phyloP scores from a whole-genome alignment of 202 grass and related monocot species.

The Thinopyrum obtusiflorum region DNA sequence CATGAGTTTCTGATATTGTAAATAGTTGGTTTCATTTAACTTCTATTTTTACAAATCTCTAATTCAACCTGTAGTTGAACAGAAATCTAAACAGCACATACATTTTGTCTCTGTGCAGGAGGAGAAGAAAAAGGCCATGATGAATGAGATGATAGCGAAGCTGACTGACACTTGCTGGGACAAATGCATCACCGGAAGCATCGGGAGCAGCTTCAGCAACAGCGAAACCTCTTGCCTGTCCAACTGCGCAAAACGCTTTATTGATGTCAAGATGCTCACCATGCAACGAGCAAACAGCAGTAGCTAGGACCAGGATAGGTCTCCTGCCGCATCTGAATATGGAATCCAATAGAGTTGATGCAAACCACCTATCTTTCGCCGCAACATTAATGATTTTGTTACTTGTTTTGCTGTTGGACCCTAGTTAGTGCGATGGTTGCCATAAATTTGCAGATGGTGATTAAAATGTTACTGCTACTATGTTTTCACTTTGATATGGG shows the following conservation, averaged over 20 bases:
- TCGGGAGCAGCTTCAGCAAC: constrained; percentile 65
- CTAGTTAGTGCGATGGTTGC: not conserved
- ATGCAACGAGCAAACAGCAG: constrained; percentile 18
- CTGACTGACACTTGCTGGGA: constrained; percentile 69
- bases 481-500: not conserved
- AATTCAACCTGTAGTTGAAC: not conserved
- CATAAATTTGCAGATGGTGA: not conserved
- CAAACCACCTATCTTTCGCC: not conserved
- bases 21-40: not conserved
- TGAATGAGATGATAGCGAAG: constrained; percentile 67
- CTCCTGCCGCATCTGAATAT: not conserved
- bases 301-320: not conserved
- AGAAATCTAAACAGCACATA: not conserved
- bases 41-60: not conserved
- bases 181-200: constrained; percentile 63
- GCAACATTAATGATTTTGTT: not conserved
- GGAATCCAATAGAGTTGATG: not conserved
- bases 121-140: constrained; percentile 59
- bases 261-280: constrained; percentile 54
- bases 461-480: not conserved
- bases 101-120: constrained; percentile 33
- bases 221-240: constrained; percentile 52
- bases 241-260: constrained; percentile 68
- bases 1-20: not conserved
- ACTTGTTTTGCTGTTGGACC: not conserved